Conservation (phyloP, 2,329 filamentous ascomycete genomes). For the Trichoderma endophyticum region DNA sequence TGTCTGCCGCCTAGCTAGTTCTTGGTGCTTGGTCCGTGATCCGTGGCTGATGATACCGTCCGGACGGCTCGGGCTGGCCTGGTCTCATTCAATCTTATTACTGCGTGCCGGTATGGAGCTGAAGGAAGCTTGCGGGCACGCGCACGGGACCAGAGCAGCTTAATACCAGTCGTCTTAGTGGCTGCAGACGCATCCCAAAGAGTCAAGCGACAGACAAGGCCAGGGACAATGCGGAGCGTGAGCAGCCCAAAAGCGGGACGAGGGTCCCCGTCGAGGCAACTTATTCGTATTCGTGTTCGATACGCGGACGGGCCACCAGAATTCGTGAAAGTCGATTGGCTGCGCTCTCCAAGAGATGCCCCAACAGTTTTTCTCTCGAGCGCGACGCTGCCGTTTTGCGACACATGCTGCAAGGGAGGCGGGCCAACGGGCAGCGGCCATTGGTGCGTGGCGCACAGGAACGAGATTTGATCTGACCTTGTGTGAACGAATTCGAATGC, state of each 20-base stretch:
- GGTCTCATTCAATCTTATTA: not conserved
- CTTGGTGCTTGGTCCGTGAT: not conserved
- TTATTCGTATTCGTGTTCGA: constrained; percentile 28
- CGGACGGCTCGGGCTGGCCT: constrained; percentile 4
- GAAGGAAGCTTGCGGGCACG: not conserved
- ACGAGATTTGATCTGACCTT: constrained; percentile 12
- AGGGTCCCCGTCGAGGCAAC: not conserved
- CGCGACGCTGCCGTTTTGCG: not conserved
- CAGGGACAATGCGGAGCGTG: not conserved
- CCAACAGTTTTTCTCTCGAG: not conserved
- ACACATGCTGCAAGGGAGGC: constrained; percentile 17
- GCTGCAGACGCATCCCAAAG: not conserved
- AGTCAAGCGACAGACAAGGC: not conserved
- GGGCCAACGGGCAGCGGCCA: not conserved
- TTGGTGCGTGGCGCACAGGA: constrained; percentile 2
- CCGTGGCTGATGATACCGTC: not conserved
- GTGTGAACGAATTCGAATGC: constrained; percentile 12
- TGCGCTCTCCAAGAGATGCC: not conserved
- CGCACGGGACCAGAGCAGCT: not conserved
- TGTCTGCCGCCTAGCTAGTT: not conserved
- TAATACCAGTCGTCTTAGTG: not conserved
- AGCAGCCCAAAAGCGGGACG: constrained; percentile 1
- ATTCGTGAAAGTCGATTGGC: constrained; percentile 13
- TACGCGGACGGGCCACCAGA: not conserved
- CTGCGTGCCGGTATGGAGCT: not conserved